Percentiles rank a stretch among this genome's conserved stretches.
phyloP scores from a whole-genome alignment of 345 rosid species.

The Cardamine chenopodiifolia region DNA sequence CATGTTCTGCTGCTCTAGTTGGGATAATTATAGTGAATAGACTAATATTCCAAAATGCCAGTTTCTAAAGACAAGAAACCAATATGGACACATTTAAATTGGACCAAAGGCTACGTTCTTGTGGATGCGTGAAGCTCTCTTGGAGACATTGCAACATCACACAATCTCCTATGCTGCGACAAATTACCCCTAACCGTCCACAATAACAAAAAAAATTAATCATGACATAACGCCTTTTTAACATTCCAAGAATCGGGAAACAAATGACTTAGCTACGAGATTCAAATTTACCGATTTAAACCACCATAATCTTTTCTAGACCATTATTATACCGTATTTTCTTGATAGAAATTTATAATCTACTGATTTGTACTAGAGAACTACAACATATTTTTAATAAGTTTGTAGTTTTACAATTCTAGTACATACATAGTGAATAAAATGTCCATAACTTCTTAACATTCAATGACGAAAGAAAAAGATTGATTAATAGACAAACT shows the following conservation, averaged over 20 bases:
- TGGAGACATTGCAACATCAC: conserved; percentile 22
- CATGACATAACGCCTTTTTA: background rate
- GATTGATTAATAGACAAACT: too few species aligned
- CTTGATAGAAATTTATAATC: background rate
- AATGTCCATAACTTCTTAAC: too few species aligned
- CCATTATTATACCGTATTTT: too few species aligned
- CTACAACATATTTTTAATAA: background rate
- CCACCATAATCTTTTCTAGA: background rate
- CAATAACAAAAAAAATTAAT: background rate
- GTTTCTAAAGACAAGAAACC: background rate
- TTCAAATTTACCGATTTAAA: too few species aligned
- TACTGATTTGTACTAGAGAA: background rate
- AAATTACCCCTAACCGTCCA: conserved; percentile 24
- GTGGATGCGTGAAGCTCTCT: conserved; percentile 13
- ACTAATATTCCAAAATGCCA: background rate
- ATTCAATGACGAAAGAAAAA: too few species aligned
- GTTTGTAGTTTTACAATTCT: too few species aligned
- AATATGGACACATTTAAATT: conserved; percentile 3
- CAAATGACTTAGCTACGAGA: background rate
- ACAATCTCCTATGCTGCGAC: conserved; percentile 19
- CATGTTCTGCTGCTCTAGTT: too few species aligned
- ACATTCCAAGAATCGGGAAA: background rate
- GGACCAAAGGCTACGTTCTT: background rate
- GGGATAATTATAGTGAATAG: background rate
- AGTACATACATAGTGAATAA: too few species aligned